Base-by-base conservation (phyloP, 208 protist genomes). In the Borovskyia barvae region DNA sequence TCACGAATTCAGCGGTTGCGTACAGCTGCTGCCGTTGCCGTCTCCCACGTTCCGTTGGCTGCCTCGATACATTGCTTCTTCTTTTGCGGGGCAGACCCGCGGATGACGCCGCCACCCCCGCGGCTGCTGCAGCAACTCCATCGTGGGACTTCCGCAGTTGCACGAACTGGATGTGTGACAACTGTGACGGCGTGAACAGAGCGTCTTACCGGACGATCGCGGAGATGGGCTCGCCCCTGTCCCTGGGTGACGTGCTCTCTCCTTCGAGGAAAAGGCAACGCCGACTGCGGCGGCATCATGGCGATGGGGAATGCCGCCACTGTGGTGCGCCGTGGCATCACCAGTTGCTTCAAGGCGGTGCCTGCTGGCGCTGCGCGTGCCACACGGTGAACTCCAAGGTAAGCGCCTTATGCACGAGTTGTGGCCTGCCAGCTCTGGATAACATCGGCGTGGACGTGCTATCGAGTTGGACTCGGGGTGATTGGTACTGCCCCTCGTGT, bases 351-450 rank as follows among this genome's bases (percentile, higher is more conserved):
- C 71, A 48, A 3, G 47, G 39, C 11, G 66, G 61, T 2, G 36
- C 25, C 29, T 60, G 62, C 51, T 92, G 85, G 82, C 86, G 82
- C 19, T 93, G 86, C 52, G 76, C 86, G 14, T 93, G 86, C 39
- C 80, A 88, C 51, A 66, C 65, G 32, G 43, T 93, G 15, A 93
- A 90, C 43, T 29, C 14, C 43, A 25, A 43, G n/a, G 4, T 12
- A 1, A 26, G n/a, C 40, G 33, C 49, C 5, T 5, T n/a, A 3
- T 93, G 86, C 50, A 30, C 66, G 26, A 76, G 71, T 39, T 93
- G 86, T 54, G 48, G 66, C 4, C 55, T 93, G 25, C 86, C 86
- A 2, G 77, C 69, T 19, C 40, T 71, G 17, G 72, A 82, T 25
- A 41, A 22, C 3, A 22, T 93, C 11, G 52, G 52, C 24, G 53